These are phyloP conservation scores for Pelargonium citronellum DNA, from an alignment of 441 rosid genomes.

Conservation along the genomic window DNA sequence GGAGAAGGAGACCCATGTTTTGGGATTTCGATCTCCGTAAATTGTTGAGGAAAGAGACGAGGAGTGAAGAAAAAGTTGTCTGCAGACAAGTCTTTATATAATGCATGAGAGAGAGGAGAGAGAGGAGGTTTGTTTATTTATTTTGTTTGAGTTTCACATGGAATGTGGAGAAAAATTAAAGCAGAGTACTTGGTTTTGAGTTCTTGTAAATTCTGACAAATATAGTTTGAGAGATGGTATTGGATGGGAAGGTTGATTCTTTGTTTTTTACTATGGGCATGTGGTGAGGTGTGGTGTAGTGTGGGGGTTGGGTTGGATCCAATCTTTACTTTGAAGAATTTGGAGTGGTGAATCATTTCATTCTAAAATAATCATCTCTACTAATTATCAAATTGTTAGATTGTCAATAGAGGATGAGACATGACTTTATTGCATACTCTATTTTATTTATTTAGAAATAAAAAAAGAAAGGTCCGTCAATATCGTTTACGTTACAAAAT, in stretches of 20 bases:
- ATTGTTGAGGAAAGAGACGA: conserved; percentile 23
- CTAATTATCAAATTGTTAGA: neutral
- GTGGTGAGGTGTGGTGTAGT: conserved; percentile 9
- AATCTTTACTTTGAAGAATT: conserved; percentile 25
- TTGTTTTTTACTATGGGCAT: conserved; percentile 11
- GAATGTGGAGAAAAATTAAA: conserved; percentile 16
- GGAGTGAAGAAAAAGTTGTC: conserved; percentile 26
- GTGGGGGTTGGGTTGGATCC: conserved; percentile 27
- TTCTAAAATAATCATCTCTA: conserved; percentile 24
- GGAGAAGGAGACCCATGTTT: conserved; percentile 38
- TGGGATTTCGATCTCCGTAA: conserved; percentile 22
- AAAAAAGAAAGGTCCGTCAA: no score
- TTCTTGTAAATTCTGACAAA: no score
- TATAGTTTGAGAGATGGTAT: no score
- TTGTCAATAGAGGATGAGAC: neutral
- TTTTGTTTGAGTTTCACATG: conserved; percentile 17
- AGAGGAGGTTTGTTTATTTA: neutral
- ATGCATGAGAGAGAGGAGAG: conserved; percentile 10
- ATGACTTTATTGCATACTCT: neutral
- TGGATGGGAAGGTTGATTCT: no score
- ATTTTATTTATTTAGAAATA: no score
- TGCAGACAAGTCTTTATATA: conserved; percentile 24
- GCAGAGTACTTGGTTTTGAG: neutral
- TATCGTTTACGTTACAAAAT: no score
- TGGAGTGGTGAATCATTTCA: conserved; percentile 22